Evolutionary conservation across 345 rosid genomes (phyloP), one percentile per base, ranked within the genome.

Genomic region (Rhizophora mangle): DNA sequence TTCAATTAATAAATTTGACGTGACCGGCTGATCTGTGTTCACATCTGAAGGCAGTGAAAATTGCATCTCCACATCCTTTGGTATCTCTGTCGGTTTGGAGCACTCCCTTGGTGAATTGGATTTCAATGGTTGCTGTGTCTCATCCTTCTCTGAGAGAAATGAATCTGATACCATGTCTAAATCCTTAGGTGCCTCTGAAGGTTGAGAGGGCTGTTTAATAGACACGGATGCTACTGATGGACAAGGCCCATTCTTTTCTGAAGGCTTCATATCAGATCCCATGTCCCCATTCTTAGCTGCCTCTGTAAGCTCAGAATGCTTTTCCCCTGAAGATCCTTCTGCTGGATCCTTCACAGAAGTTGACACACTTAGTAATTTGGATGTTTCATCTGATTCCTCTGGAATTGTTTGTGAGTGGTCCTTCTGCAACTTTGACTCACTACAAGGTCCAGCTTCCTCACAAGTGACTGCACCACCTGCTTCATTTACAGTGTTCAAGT

Each of bases 11-110:
- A 68, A 53, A 27, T 64, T 70, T 32, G 73, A 49, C 32, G 46
- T 0, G 61, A 39, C 71, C 54, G 74, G 76, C 63, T 9, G 58
- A 65, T 74, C 63, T 36, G 76, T 79, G 20, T 72, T 68, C 51
- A 39, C 55, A 54, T 72, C 82, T 13, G 74, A 26, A 27, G 81
- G 69, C 47, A 68, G 67, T 27, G 82, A 74, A 81, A 80, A 73
- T 58, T 63, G 37, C 82, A 81, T 77, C 74, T 72, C 86, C 39
- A 72, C 79, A 76, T 81, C 88, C 72, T 80, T 79, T 27, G 79
- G 54, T 55, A 62, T 54, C 65, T 77, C 85, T 32, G 73, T 58
- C 26, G 68, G 49, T 27, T 78, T 63, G 68, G 75, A 51, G 53
- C 62, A 51, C 36, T 80, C 90, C 74, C 53, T 69, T 34, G 19